These are phyloP conservation scores for Paracoccidioides lutzii DNA, from an alignment of 2,329 filamentous ascomycete genomes.

Conservation along the genomic window DNA sequence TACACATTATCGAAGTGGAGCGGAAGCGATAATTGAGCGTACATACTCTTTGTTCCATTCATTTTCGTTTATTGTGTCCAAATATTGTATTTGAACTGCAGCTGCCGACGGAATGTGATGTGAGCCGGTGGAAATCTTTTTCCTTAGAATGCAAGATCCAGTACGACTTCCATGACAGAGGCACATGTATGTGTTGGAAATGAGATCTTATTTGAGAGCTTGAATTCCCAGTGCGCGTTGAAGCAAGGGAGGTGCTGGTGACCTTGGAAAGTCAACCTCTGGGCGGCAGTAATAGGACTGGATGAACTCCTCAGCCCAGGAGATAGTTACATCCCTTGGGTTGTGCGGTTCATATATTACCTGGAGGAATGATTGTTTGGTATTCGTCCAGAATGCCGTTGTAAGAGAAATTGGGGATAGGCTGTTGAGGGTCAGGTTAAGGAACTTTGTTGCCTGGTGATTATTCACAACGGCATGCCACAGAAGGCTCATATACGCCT, in stretches of 20 bases:
- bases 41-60: background rate
- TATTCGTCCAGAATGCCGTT: conserved; percentile 12
- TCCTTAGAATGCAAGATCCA: conserved; percentile 9
- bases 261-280: conserved; percentile 4
- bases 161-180: conserved; percentile 11
- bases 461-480: conserved; percentile 8
- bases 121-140: conserved; percentile 3
- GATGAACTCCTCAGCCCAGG: conserved; percentile 9
- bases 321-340: conserved; percentile 1
- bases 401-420: conserved; percentile 9
- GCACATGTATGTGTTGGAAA: conserved; percentile 7
- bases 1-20: background rate
- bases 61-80: background rate
- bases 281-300: conserved; percentile 9
- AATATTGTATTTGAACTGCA: background rate
- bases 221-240: conserved; percentile 8
- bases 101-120: background rate
- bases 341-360: conserved; percentile 6
- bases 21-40: background rate
- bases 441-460: conserved; percentile 1
- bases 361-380: conserved; percentile 13
- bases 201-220: conserved; percentile 10
- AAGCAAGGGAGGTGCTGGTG: conserved; percentile 11
- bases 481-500: conserved; percentile 4
- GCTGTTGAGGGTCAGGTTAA: background rate